A percentile compares a stretch with the other conserved stretches of the same genome.
These are phyloP conservation scores for Isatis lusitanica DNA, from an alignment of 441 rosid species.

Conservation along the genomic window DNA sequence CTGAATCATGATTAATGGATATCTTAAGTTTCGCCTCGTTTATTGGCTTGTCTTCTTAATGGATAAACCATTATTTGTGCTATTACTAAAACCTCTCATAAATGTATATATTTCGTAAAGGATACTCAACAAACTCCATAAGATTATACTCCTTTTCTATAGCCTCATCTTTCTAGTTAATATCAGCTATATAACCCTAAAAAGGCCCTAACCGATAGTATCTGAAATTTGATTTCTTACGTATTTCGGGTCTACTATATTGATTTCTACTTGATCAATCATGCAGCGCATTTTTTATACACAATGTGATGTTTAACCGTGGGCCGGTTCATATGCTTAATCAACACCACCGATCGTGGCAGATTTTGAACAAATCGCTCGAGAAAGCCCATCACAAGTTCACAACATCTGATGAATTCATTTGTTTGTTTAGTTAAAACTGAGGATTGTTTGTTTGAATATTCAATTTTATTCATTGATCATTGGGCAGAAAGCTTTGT, in stretches of 20 bases:
- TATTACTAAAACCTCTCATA: not conserved
- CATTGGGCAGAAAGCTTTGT: not conserved
- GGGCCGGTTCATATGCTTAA: not conserved
- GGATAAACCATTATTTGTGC: not conserved
- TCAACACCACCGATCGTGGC: not conserved
- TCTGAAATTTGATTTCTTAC: too few species aligned
- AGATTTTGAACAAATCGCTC: not conserved
- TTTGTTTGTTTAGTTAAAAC: too few species aligned
- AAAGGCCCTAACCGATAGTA: not conserved
- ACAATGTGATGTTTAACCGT: not conserved
- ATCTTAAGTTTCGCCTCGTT: not conserved
- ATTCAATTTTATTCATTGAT: not conserved
- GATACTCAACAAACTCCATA: not conserved
- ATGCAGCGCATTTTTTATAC: not conserved
- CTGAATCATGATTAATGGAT: not conserved
- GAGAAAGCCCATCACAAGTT: constrained; percentile 9
- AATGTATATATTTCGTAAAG: not conserved
- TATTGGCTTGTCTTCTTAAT: not conserved
- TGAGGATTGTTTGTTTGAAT: not conserved
- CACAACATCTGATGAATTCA: not conserved
- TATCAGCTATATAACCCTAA: not conserved
- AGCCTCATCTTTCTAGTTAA: not conserved
- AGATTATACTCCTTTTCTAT: not conserved
- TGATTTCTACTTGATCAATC: not conserved
- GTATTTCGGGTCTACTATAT: not conserved